phyloP scores from a whole-genome alignment of 2,329 filamentous ascomycete species.

The Hortaea sp. region DNA sequence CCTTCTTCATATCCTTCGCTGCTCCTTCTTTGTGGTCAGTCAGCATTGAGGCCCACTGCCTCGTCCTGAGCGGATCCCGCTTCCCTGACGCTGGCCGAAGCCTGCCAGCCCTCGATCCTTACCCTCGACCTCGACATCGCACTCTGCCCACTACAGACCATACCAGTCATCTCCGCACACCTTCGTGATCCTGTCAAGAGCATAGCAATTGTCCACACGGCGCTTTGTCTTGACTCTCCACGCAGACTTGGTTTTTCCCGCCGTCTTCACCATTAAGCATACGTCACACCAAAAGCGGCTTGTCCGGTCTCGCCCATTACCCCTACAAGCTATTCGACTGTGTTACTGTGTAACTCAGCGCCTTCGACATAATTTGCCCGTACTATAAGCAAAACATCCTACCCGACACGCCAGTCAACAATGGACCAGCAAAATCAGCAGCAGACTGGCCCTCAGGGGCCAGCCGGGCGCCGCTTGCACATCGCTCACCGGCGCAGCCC shows the following conservation, averaged over 20 bases:
- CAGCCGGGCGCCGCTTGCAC: constrained; percentile 80
- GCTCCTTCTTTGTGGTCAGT: constrained; percentile 7
- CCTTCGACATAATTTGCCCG: too few relatives aligned
- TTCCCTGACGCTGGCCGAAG: constrained; percentile 4
- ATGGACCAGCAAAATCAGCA: constrained; percentile 42
- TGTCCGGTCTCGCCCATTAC: too few relatives aligned
- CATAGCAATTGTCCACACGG: background rate
- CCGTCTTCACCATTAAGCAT: constrained; percentile 8
- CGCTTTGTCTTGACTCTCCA: background rate
- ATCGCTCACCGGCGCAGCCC: constrained; percentile 96
- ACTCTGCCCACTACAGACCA: constrained; percentile 1
- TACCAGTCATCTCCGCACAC: background rate
- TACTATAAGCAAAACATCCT: background rate
- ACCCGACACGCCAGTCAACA: background rate
- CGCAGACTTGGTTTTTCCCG: background rate
- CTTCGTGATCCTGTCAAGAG: background rate
- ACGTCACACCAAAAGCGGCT: constrained; percentile 12
- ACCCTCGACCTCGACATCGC: background rate
- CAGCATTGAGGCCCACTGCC: constrained; percentile 2
- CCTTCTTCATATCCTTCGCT: constrained; percentile 6
- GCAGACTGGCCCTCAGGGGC: constrained; percentile 45
- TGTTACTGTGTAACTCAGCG: too few relatives aligned
- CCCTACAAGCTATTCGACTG: too few relatives aligned
- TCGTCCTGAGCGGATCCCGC: constrained; percentile 8
- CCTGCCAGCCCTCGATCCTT: constrained; percentile 10